Evolutionary conservation across 257 asterid genomes (phyloP), one percentile per base, ranked within the genome.

Genomic region (Cinchona pubescens): DNA sequence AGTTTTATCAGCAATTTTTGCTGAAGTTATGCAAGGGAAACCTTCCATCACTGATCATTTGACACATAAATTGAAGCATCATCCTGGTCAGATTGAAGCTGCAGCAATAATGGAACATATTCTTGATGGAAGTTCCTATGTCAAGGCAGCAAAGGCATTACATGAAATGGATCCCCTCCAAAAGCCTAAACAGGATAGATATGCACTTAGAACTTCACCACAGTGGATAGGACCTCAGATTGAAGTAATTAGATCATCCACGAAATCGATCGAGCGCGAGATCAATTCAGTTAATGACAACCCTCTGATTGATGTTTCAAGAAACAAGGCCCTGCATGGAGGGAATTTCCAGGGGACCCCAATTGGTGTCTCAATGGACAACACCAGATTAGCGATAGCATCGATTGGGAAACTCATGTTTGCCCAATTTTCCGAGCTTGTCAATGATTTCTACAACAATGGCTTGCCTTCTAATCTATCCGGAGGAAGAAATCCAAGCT

Each of bases 271-370:
- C 45, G 83, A 80, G 59, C 74, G 80, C 0, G 83, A 80, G 38
- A 80, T 80, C 62, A 80, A 80, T 65, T 80, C 83, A 7, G 83
- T 80, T 8, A 80, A 80, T 23, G 83, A 75, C 63, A 79, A 79
- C 49, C 83, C 83, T 21, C 48, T 79, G 79, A 75, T 79, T 12
- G 83, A 79, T 51, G 83, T 79, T 12, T 79, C 83, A 11, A 75
- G 79, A n/a, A 75, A 70, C 77, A 79, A 68, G 56, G 83, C 83
- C 2, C 42, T 79, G 30, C 83, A 79, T 9, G 83, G 83, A 30
- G 83, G 83, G 18, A 80, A 80, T 59, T 80, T 80, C 77, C 83
- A 80, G 65, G 83, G 83, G 1, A 80, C 83, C 2, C 83, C 83
- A 0, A 80, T 80, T 37, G 83, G 83, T 35, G 83, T 80, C 1